Evolutionary conservation across 2,329 filamentous ascomycete species (phyloP).

Genomic region (Setomelanomma holmii): DNA sequence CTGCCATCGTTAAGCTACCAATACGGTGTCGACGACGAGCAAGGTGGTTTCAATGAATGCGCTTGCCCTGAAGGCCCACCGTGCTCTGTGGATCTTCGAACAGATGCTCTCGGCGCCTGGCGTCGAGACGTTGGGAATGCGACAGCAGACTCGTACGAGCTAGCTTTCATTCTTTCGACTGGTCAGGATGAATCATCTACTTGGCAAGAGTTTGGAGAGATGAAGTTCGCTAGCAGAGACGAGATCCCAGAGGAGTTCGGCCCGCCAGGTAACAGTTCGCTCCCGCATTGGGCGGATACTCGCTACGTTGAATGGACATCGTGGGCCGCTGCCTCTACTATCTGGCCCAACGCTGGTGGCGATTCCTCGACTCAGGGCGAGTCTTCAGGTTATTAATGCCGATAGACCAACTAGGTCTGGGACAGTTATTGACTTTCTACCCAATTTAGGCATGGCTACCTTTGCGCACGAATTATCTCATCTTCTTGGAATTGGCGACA

Average conservation of each 20-base stretch:
- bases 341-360: conserved; percentile 62
- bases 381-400: no score
- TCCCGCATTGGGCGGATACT: conserved; percentile 57
- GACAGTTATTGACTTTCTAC: no score
- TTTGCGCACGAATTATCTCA: conserved; percentile 63
- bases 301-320: conserved; percentile 63
- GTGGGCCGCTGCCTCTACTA: conserved; percentile 59
- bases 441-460: conserved; percentile 60
- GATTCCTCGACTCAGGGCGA: conserved; percentile 63
- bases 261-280: conserved; percentile 53
- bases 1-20: conserved; percentile 58
- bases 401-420: no score
- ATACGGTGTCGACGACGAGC: conserved; percentile 58
- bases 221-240: conserved; percentile 58
- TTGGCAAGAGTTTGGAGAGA: conserved; percentile 65
- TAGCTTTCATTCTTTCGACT: conserved; percentile 62
- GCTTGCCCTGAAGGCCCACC: conserved; percentile 55
- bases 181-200: conserved; percentile 64
- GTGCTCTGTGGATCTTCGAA: conserved; percentile 58
- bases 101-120: conserved; percentile 59
- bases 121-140: conserved; percentile 59
- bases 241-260: conserved; percentile 60
- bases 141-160: conserved; percentile 57
- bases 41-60: conserved; percentile 55
- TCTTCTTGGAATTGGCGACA: conserved; percentile 61